phyloP scores from a whole-genome alignment of 345 rosid genomes.

The Boechera retrofracta region DNA sequence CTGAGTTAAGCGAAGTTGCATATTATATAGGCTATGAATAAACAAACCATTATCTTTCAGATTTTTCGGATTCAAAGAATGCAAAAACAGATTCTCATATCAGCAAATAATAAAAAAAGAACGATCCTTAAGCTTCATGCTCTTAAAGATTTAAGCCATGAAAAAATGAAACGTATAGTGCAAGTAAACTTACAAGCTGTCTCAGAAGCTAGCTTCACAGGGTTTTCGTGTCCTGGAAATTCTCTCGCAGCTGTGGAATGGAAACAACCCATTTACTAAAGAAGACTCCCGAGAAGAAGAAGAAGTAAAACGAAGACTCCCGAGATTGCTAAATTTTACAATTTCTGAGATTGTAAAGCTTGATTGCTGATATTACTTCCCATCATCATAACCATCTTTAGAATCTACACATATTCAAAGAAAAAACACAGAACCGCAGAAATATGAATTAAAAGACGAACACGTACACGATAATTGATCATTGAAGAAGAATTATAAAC shows the following conservation, averaged over 20 bases:
- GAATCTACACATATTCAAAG: slow-evolving; percentile 26
- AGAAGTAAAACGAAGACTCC: too few relatives aligned
- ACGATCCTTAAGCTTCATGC: background rate
- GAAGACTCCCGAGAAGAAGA: background rate
- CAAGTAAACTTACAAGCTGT: slow-evolving; percentile 81
- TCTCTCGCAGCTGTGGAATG: slow-evolving; percentile 73
- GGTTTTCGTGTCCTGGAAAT: slow-evolving; percentile 79
- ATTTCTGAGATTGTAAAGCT: slow-evolving; percentile 18
- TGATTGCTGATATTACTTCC: background rate
- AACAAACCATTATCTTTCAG: background rate
- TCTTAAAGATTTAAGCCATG: background rate
- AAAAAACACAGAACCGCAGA: background rate
- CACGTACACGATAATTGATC: background rate
- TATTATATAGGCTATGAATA: background rate
- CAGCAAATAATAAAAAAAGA: background rate
- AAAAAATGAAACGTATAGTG: slow-evolving; percentile 26
- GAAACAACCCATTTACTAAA: slow-evolving; percentile 91
- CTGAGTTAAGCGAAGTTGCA: slow-evolving; percentile 9
- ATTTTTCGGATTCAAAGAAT: background rate
- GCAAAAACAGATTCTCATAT: background rate
- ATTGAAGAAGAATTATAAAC: slow-evolving; percentile 2
- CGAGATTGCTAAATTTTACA: slow-evolving; percentile 5
- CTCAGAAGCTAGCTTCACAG: slow-evolving; percentile 84
- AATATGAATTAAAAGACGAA: background rate
- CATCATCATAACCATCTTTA: slow-evolving; percentile 27